Evolutionary conservation across 257 asterid species (phyloP), one percentile per base, ranked within the genome.

Genomic region (Gentiana dahurica): DNA sequence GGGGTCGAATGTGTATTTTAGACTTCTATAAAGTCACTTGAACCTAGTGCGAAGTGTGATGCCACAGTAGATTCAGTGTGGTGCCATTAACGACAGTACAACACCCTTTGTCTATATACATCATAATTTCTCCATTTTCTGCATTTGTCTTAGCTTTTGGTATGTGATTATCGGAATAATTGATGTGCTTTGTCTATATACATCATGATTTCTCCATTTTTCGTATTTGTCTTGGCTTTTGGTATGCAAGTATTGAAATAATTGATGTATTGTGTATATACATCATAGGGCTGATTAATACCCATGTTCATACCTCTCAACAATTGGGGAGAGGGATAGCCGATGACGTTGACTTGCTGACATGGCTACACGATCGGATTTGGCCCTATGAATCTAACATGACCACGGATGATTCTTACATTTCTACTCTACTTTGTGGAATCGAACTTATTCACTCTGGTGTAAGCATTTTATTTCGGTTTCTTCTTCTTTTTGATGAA

Each of bases 381-480:
- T 86, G 95, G 95, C 95, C 94, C 3, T 84, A 86, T 24, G 95
- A 86, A 63, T 72, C 91, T 53, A 77, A 72, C 64, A 83, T 86
- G 94, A 86, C 81, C 0, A 80, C 75, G 64, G 80, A 84, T 15
- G 89, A 86, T 64, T 84, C 95, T 33, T 84, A 79, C 58, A 55
- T 86, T 57, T 84, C 95, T 47, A 77, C 91, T 60, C 74, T 86
- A 64, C 88, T 86, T 15, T 86, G 91, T 35, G 86, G 94, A 43
- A 77, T 86, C n/a, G 95, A 83, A 72, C 95, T 86, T 56, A 86
- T 86, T 70, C 94, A 77, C 82, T 77, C 94, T 0, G 95, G 95
- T 52, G 91, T 83, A 75, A 63, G 87, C 56, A 34, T 57, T 59
- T 38, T 50, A 5, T 24, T 24, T 24, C 24, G 24, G 45, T 34